Percentiles rank a stretch among this genome's conserved stretches.
Conservation (phyloP, 371 early-diverging fungal genomes). For the Basidiobolus meristosporus region DNA sequence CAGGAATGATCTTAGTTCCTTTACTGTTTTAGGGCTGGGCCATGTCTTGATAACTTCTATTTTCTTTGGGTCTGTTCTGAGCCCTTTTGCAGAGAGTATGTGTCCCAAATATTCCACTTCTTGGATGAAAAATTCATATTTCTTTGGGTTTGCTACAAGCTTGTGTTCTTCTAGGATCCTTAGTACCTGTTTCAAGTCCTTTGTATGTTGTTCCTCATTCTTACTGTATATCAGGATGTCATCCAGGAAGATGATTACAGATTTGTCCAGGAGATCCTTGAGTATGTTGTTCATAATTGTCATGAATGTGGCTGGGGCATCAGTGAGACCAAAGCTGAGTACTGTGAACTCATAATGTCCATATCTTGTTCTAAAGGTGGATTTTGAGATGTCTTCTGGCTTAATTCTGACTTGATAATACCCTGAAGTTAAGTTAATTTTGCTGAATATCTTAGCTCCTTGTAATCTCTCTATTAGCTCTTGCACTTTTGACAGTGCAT, state of each 20-base stretch:
- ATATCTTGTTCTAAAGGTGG: slow-evolving; percentile 7
- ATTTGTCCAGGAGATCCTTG: slow-evolving; percentile 4
- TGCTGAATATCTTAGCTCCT: slow-evolving; percentile 9
- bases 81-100: background rate
- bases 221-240: slow-evolving; percentile 7
- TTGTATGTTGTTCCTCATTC: background rate
- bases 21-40: slow-evolving; percentile 7
- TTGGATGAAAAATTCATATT: background rate
- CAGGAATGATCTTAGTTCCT: slow-evolving; percentile 13
- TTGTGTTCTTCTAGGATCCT: background rate
- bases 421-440: slow-evolving; percentile 13
- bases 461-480: slow-evolving; percentile 12
- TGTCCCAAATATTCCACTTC: background rate
- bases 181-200: slow-evolving; percentile 2
- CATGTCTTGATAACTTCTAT: slow-evolving; percentile 2
- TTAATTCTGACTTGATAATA: slow-evolving; percentile 17
- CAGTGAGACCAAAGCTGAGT: slow-evolving; percentile 15
- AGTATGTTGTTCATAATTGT: slow-evolving; percentile 12
- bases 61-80: slow-evolving; percentile 5
- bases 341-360: slow-evolving; percentile 18
- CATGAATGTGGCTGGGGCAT: slow-evolving; percentile 19
- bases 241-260: slow-evolving; percentile 11
- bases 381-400: slow-evolving; percentile 3
- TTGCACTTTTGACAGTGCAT: slow-evolving; percentile 13
- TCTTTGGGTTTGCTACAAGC: background rate